Base-by-base conservation (phyloP, 148 eudicot species). In the Drosera capensis region DNA sequence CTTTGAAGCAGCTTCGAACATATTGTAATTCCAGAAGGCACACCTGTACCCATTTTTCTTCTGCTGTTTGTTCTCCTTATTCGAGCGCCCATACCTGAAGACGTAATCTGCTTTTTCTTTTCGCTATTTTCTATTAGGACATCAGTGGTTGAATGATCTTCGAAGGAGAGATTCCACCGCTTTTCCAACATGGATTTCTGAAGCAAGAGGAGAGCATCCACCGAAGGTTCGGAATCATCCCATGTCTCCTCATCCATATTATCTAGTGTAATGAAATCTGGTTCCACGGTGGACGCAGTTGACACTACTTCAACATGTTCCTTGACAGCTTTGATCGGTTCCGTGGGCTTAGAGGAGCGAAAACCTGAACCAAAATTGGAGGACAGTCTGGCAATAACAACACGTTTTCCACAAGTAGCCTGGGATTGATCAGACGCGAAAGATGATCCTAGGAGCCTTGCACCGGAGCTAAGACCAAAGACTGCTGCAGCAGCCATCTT, bases 151-250 rank as follows among this genome's bases (percentile, higher is more conserved):
- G 52, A 40, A 18, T 35, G 42, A 40, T 45, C 37, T 23, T 74
- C 75, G 39, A 77, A 51, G n/a, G 95, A 76, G 41, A 84, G 70
- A 50, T 63, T 77, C 79, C 82, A 78, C 69, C 80, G 95, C 59
- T 90, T 81, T 52, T 90, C 95, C 48, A 90, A 68, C 74, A 80
- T 73, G 24, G 75, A 78, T 56, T 78, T 90, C 46, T 90, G 97
- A 46, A 84, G 51, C 55, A 80, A 57, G 45, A 90, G 80, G 24
- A 90, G 62, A 35, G 85, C 93, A 44, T 90, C 95, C 53, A 78
- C 70, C 11, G 71, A 37, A 46, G 70, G 45, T 50, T 75, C 92
- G 18, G 47, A 52, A 39, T 13, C n/a, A 1, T 70, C 60, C 13
- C 47, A 58, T 36, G 25, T 12, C 43, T 70, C 78, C 36, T 68